Conservation (phyloP, 2,329 filamentous ascomycete genomes). For the Fusarium robinianum region DNA sequence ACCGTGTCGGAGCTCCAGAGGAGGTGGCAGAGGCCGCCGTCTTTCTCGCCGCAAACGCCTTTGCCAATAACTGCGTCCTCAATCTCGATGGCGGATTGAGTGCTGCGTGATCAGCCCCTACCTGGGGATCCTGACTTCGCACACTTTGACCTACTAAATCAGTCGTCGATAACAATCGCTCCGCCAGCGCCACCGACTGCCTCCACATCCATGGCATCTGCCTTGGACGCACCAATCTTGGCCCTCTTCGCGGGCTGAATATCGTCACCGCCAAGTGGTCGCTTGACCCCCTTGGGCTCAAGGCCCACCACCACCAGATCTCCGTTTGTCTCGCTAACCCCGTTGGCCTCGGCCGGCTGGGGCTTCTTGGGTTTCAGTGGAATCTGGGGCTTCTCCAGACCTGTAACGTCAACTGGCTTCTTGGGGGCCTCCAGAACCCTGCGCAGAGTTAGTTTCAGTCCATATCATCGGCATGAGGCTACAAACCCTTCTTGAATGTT, state of each 20-base stretch:
- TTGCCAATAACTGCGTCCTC: constrained; percentile 84
- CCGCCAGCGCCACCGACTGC: constrained; percentile 62
- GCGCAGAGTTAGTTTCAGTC: constrained; percentile 35
- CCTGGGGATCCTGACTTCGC: constrained; percentile 13
- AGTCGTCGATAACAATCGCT: constrained; percentile 69
- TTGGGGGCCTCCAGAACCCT: constrained; percentile 51
- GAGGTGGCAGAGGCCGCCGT: constrained; percentile 83
- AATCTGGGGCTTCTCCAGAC: constrained; percentile 52
- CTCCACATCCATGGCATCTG: constrained; percentile 55
- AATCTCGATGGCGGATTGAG: constrained; percentile 86
- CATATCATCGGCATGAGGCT: neutral
- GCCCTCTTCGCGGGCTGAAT: constrained; percentile 54
- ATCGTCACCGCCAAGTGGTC: constrained; percentile 49
- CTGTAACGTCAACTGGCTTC: constrained; percentile 59
- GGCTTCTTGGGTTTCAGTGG: constrained; percentile 57
- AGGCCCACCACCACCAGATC: constrained; percentile 43
- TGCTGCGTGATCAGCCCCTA: constrained; percentile 54
- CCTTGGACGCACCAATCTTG: constrained; percentile 45
- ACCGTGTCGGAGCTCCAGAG: constrained; percentile 67
- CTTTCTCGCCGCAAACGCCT: constrained; percentile 77
- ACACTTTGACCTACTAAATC: constrained; percentile 30
- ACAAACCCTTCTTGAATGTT: constrained; percentile 66
- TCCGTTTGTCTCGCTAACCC: constrained; percentile 46
- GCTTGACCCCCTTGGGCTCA: constrained; percentile 50
- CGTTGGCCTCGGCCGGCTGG: constrained; percentile 46